Evolutionary conservation across 768 basidiomycete genomes (phyloP).

Genomic region (Sporobolomyces pararoseus): DNA sequence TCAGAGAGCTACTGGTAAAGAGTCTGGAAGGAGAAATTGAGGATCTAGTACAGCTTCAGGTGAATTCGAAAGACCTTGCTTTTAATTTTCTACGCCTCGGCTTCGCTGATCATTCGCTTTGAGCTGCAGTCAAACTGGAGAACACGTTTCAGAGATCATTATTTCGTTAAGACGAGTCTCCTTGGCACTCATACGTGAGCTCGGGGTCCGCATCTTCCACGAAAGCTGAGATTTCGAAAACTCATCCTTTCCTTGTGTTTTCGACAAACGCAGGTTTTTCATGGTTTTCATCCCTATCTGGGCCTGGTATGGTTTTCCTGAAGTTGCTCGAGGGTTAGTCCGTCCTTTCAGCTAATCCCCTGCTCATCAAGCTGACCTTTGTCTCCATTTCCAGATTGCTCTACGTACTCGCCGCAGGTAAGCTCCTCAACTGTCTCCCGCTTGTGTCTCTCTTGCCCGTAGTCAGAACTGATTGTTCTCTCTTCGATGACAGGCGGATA

Average conservation of each 20-base stretch:
- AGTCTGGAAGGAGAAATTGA: conserved; percentile 38
- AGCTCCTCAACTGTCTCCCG: not conserved
- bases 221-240: not conserved
- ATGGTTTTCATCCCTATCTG: conserved; percentile 79
- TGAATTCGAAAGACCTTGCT: not conserved
- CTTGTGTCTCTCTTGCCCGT: not conserved
- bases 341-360: not conserved
- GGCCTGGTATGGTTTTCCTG: conserved; percentile 79
- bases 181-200: conserved; percentile 68
- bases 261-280: conserved; percentile 53
- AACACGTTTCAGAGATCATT: conserved; percentile 55
- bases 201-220: not conserved
- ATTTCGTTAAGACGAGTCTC: conserved; percentile 76
- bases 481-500: conserved; percentile 59
- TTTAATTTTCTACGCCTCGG: not conserved
- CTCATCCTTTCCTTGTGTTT: too few species aligned
- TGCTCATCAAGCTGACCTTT: not conserved
- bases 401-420: conserved; percentile 38
- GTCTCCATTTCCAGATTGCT: conserved; percentile 21
- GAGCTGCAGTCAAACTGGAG: conserved; percentile 28
- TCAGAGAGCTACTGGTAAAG: conserved; percentile 28
- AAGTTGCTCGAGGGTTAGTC: conserved; percentile 66
- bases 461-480: not conserved
- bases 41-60: conserved; percentile 34
- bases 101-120: too few species aligned